Conservation (phyloP, 495 filamentous ascomycete species). For the Amphirosellinia nigrospora region DNA sequence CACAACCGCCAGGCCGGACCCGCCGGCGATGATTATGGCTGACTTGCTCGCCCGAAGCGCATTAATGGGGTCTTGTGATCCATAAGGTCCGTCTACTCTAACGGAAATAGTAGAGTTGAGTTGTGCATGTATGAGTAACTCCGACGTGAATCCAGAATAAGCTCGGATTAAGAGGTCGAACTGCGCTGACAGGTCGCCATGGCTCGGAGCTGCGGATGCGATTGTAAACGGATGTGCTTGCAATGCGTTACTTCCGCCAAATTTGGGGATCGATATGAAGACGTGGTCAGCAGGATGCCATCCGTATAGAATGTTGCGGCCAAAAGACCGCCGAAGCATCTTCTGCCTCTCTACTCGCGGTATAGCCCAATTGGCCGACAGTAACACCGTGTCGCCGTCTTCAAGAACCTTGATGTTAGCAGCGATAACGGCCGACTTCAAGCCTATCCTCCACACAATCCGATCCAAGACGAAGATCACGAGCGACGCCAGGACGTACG, state of each 20-base stretch:
- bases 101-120: slow-evolving; percentile 44
- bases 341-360: slow-evolving; percentile 12
- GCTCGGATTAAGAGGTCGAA: slow-evolving; percentile 62
- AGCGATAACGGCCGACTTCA: slow-evolving; percentile 49
- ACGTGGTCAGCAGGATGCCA: slow-evolving; percentile 66
- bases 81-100: slow-evolving; percentile 64
- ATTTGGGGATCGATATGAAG: slow-evolving; percentile 60
- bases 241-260: slow-evolving; percentile 52
- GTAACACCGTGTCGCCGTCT: slow-evolving; percentile 56
- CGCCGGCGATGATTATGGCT: slow-evolving; percentile 63
- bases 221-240: slow-evolving; percentile 69
- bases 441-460: slow-evolving; percentile 57
- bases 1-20: slow-evolving; percentile 66
- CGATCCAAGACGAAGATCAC: slow-evolving; percentile 64
- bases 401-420: slow-evolving; percentile 56
- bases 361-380: slow-evolving; percentile 52
- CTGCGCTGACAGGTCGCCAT: slow-evolving; percentile 41
- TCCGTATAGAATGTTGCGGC: slow-evolving; percentile 51
- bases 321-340: slow-evolving; percentile 22
- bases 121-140: slow-evolving; percentile 57
- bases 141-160: slow-evolving; percentile 63
- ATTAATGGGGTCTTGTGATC: slow-evolving; percentile 44
- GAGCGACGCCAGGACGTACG: slow-evolving; percentile 37
- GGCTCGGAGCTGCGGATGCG: slow-evolving; percentile 53
- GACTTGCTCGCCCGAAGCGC: slow-evolving; percentile 50